Conservation (phyloP, 2,329 filamentous ascomycete genomes). For the Aureobasidium sp. region DNA sequence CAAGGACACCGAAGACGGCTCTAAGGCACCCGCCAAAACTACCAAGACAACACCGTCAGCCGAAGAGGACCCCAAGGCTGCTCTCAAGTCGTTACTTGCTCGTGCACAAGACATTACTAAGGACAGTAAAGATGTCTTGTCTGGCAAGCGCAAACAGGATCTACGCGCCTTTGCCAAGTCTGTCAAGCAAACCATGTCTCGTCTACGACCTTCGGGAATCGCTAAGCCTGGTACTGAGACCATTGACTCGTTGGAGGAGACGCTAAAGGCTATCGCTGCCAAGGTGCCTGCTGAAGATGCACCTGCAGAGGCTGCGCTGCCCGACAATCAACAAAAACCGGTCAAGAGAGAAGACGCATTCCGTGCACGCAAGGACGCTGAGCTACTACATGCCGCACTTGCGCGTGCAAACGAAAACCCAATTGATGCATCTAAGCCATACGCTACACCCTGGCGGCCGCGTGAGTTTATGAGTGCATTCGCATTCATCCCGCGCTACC, state of each 20-base stretch:
- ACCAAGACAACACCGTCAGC: constrained; percentile 33
- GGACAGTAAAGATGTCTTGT: constrained; percentile 45
- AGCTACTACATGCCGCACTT: constrained; percentile 51
- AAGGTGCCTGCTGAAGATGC: constrained; percentile 38
- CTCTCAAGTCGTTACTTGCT: constrained; percentile 48
- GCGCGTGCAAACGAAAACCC: constrained; percentile 65
- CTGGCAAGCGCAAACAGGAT: constrained; percentile 66
- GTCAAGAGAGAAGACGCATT: constrained; percentile 40
- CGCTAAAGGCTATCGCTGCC: constrained; percentile 31
- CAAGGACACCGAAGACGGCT: constrained; percentile 21
- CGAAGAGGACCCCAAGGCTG: constrained; percentile 33
- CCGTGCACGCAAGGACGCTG: constrained; percentile 50
- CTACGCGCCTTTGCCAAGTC: constrained; percentile 65
- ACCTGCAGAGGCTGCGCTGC: constrained; percentile 11
- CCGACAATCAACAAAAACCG: constrained; percentile 22
- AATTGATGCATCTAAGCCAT: constrained; percentile 69
- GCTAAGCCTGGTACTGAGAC: constrained; percentile 20
- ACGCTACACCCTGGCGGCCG: constrained; percentile 84
- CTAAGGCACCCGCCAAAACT: constrained; percentile 21
- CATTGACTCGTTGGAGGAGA: constrained; percentile 29
- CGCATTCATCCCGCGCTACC: constrained; percentile 87
- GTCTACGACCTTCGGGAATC: constrained; percentile 32
- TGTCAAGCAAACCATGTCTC: constrained; percentile 56
- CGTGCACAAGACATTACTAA: constrained; percentile 56
- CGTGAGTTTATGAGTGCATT: constrained; percentile 84